Base-by-base conservation (phyloP, 1,284 basidiomycete species). In the Cystobasidiaceae sp. region DNA sequence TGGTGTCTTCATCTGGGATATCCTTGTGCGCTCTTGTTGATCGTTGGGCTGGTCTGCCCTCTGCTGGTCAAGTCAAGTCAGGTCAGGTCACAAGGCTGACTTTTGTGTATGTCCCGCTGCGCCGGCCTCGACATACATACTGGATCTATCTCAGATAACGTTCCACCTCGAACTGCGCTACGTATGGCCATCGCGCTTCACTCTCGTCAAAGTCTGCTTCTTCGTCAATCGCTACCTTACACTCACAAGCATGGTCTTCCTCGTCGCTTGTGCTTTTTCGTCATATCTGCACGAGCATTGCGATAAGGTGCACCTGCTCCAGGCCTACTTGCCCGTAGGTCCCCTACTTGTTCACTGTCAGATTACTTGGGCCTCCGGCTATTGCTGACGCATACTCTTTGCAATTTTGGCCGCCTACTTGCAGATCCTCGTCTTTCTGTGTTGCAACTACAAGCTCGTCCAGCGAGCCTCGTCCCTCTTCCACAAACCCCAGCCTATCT, bases 381-480 rank as follows among this genome's bases (percentile, higher is more conserved):
- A 9, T n/a, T 19, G 19, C 21, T 25, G 23, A 50, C 9, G 28
- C 48, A 8, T 27, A 27, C 9, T 23, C 8, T 50, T 17, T 50
- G 48, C 28, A 17, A n/a, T 17, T 23, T 11, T 19, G 17, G 9
- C 34, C 5, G 13, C 55, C n/a, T 19, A 2, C 23, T 28, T 23
- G 37, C 61, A 64, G 61, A 64, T 64, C 43, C 19, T 64, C 61
- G 34, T 64, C 51, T 64, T 64, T 19, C 27, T 64, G 30, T 64
- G 61, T 32, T 64, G 61, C 51, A 64, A 64, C 33, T 64, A 51
- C 61, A 64, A 64, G 61, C 61, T 64, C 2, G 61, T 45, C 2
- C 61, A 64, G 21, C 61, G 61, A 5, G 51, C 49, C 23, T 55
- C 61, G 15, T 33, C 61, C 17, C 52, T 64, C 21, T 64, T 64